Percentiles rank a stretch among this genome's conserved stretches.
Conservation (phyloP, 1,284 basidiomycete genomes). For the Ceratobasidium sp. region DNA sequence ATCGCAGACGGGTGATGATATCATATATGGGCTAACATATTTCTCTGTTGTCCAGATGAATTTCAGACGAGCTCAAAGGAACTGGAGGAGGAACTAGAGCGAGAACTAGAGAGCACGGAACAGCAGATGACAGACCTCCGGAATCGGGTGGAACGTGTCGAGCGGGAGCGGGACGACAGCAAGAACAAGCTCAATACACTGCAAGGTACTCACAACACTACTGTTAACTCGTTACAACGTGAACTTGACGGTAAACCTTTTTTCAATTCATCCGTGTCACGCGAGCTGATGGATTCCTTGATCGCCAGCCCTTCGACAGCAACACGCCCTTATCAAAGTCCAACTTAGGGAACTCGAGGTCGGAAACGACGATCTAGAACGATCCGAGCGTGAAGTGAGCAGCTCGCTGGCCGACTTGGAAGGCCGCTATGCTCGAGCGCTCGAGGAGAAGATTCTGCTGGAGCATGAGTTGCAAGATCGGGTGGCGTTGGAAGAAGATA, state of each 20-base stretch:
- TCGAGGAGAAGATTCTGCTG: slow-evolving; percentile 96
- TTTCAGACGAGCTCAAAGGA: slow-evolving; percentile 93
- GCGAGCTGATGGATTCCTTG: slow-evolving; percentile 28
- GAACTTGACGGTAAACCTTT: slow-evolving; percentile 74
- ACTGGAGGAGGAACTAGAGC: slow-evolving; percentile 92
- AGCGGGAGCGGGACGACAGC: slow-evolving; percentile 90
- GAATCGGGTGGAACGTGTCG: slow-evolving; percentile 78
- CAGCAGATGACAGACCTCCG: slow-evolving; percentile 85
- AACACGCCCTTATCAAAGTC: slow-evolving; percentile 82
- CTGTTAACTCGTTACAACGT: slow-evolving; percentile 85
- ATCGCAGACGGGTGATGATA: slow-evolving; percentile 11
- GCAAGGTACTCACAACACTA: slow-evolving; percentile 90
- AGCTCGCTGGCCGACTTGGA: slow-evolving; percentile 94
- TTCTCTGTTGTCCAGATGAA: slow-evolving; percentile 67
- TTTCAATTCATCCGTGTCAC: slow-evolving; percentile 37
- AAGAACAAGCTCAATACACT: slow-evolving; percentile 91
- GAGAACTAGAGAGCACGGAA: slow-evolving; percentile 88
- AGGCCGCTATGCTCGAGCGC: slow-evolving; percentile 86
- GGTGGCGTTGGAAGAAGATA: slow-evolving; percentile 90
- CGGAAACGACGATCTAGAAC: slow-evolving; percentile 95
- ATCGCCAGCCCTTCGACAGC: slow-evolving; percentile 71
- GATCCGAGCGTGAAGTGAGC: slow-evolving; percentile 83
- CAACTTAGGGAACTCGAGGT: slow-evolving; percentile 91
- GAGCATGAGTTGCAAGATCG: slow-evolving; percentile 97
- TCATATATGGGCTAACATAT: slow-evolving; percentile 44